A percentile compares a stretch with the other conserved stretches of the same genome.
Conservation (phyloP, 371 early-diverging fungal species). For the Parasitella parasitica region DNA sequence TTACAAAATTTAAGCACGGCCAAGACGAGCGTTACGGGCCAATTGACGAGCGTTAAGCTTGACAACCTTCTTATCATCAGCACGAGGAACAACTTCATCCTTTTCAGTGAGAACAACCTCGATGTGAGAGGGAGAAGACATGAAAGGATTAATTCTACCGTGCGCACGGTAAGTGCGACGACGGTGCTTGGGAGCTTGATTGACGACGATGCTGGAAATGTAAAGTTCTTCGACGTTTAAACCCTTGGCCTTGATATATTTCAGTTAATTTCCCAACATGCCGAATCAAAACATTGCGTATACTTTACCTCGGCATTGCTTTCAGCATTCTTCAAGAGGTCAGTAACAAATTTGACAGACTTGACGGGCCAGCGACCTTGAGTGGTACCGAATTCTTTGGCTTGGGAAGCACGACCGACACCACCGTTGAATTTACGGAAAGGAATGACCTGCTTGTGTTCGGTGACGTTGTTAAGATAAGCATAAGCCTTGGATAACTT, state of each 20-base stretch:
- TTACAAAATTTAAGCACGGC: slow-evolving; percentile 34
- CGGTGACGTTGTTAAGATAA: slow-evolving; percentile 94
- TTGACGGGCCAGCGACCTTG: slow-evolving; percentile 99
- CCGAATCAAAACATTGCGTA: neutral
- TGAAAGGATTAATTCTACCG: slow-evolving; percentile 98
- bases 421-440: slow-evolving; percentile 97
- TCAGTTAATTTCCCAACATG: neutral
- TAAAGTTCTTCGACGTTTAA: slow-evolving; percentile 85
- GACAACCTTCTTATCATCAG: slow-evolving; percentile 58
- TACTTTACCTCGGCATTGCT: slow-evolving; percentile 85
- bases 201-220: slow-evolving; percentile 96
- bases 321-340: slow-evolving; percentile 95
- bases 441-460: slow-evolving; percentile 96
- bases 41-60: slow-evolving; percentile 59
- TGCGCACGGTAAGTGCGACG: slow-evolving; percentile 99
- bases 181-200: slow-evolving; percentile 98
- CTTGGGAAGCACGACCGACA: slow-evolving; percentile 97
- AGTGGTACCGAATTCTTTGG: slow-evolving; percentile 87
- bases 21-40: slow-evolving; percentile 58
- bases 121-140: slow-evolving; percentile 97
- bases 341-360: slow-evolving; percentile 87
- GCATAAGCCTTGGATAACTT: slow-evolving; percentile 92
- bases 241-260: slow-evolving; percentile 72
- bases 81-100: slow-evolving; percentile 75
- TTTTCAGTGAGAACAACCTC: slow-evolving; percentile 91